Evolutionary conservation across 1,139 yeast genomes (phyloP), one percentile per base, ranked within the genome.

Genomic region (Zygosaccharomyces sapae): DNA sequence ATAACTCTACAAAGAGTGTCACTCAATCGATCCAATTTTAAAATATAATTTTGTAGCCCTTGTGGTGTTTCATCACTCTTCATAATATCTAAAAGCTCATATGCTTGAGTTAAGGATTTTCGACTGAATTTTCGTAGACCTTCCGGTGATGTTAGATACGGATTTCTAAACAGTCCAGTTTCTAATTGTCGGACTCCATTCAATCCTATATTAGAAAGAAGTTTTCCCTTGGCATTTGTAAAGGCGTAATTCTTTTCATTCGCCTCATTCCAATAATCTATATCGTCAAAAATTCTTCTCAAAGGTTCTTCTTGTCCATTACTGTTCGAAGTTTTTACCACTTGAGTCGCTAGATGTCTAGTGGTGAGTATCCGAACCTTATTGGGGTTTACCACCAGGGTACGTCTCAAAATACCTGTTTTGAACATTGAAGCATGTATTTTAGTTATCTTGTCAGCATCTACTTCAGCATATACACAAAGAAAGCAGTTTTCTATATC

Each of bases 1-100:
- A 92, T 90, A 6, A 88, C 97, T 51, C 96, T 79, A 64, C 99
- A 92, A 38, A 92, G 69, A 18, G 86, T 77, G 64, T 92, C 98
- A 58, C 96, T 86, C 38, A 94, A 70, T 55, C 89, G 81, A 65
- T 92, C 99, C 51, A 92, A 69, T 46, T 81, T 80, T 44, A 80
- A 64, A 46, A 92, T 79, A 51, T 80, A 86, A 10, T 71, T 66
- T 31, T 70, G 59, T 42, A 77, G 67, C 1, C 83, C 87, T 16
- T 71, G 70, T 1, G 66, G 67, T 1, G 74, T 62, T 19, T 67
- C 63, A 41, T 80, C 83, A 4, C 59, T 54, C 9, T 80, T 69
- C 72, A 90, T 79, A 18, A 73, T 66, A 0, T 69, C 64, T 0
- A 86, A 87, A 41, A 89, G 68, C 2, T 61, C 59, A 55, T 84